Base-by-base conservation (phyloP, 208 protist genomes). In the Trypanosoma vivax region DNA sequence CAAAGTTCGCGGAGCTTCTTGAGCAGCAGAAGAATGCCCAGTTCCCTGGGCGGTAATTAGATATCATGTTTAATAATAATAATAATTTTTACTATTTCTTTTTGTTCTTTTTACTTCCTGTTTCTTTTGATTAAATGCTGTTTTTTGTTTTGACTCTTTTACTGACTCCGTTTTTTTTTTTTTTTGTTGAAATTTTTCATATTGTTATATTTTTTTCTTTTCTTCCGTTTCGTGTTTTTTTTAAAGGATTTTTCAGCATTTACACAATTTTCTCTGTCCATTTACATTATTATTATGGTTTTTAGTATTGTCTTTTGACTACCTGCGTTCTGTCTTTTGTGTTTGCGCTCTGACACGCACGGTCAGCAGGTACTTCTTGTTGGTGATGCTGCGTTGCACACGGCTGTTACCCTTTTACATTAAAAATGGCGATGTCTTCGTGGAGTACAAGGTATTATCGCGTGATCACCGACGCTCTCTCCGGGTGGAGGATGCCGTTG, bases 21-120 rank as follows among this genome's bases (percentile, higher is more conserved):
- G 83, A 92, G 76, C 83, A 93, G 81, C 85, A 95, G 78, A 92
- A 92, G 82, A 87, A 88, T 47, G 83, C 83, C 54, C 88, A 92
- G 75, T 89, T 87, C 78, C 82, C 84, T 11, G 62, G 77, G 39
- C 91, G 88, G 73, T 90, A 90, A 82, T 31, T 7, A 18, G 5
- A n/a, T 57, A 25, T 19, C 45, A 10, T 53, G n/a, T 40, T 38
- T 42, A n/a, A n/a, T n/a, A n/a, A n/a, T n/a, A n/a, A n/a, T n/a
- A n/a, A n/a, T n/a, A n/a, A n/a, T n/a, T n/a, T n/a, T n/a, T n/a
- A n/a, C 10, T 56, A 37, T 53, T 58, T 41, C 53, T 18, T 70
- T 49, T 21, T 59, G 23, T 52, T 56, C 14, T 14, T 46, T 56
- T 67, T 47, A 23, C 10, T 18, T 19, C 33, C 9, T 13, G 19